Base-by-base conservation (phyloP, 192 early-diverging fungal species). In the Coemansia sp. region DNA sequence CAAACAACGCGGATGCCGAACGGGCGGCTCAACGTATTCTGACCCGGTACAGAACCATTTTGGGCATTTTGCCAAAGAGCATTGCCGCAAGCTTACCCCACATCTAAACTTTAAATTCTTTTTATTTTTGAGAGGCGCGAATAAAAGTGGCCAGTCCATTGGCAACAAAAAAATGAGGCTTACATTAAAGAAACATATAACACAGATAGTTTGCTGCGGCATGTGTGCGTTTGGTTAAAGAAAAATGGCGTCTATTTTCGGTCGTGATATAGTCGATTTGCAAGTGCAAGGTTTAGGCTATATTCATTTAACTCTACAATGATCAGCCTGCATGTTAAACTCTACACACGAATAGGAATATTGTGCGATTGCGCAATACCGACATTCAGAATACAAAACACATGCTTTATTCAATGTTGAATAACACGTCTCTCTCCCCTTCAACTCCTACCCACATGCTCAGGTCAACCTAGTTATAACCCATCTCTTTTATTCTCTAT, bases 21-120 rank as follows among this genome's bases (percentile, higher is more conserved):
- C 55, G 25, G 8, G 49, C 62, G 8, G 75, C 75, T 5, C 50
- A 53, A 10, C 26, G 10, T 8, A 65, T 75, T 21, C 37, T 75
- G 34, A 15, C 17, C 17, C 46, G 54, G 48, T 75, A 75, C 54
- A 65, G 59, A 60, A 22, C 4, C 11, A 40, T 75, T 7, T 4
- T 65, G 9, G 21, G 59, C 10, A 23, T 50, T 19, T 52, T 75
- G 40, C 73, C 73, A 19, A 53, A 46, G 28, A 38, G 54, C 28
- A n/a, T 73, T 25, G 60, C 49, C 4, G 37, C 49, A 6, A 26
- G 37, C 2, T 48, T 73, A 46, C 71, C 71, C 1, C 42, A 17
- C 2, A 42, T 71, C 52, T 71, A 57, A 55, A 19, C 28, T 6
- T 8, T 5, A 31, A 7, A 42, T 42, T 42, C 40, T n/a, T 42